Percentiles rank a stretch among this genome's conserved stretches.
Conservation (phyloP, 768 basidiomycete genomes). For the Boletus rex-veris region DNA sequence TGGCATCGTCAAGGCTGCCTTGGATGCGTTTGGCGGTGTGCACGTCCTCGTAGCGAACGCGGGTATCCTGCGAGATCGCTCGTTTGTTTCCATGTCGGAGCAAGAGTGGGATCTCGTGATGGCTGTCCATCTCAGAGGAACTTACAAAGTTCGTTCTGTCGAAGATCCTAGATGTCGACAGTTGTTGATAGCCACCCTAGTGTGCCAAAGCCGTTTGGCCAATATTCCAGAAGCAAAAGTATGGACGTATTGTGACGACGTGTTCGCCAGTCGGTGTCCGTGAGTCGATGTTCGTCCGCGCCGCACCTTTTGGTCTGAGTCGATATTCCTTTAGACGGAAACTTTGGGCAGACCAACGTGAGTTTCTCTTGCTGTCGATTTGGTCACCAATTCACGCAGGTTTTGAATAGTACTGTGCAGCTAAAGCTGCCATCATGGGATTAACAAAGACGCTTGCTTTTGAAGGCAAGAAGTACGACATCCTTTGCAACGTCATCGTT, state of each 20-base stretch:
- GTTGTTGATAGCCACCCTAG: slow-evolving; percentile 36
- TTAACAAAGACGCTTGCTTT: slow-evolving; percentile 86
- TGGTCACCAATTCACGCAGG: neutral
- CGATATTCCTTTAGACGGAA: slow-evolving; percentile 60
- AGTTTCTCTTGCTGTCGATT: slow-evolving; percentile 10
- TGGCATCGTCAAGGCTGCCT: slow-evolving; percentile 77
- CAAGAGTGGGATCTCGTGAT: slow-evolving; percentile 94
- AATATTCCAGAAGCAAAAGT: slow-evolving; percentile 93
- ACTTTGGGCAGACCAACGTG: slow-evolving; percentile 92
- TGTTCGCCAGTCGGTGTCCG: slow-evolving; percentile 90
- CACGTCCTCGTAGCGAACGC: slow-evolving; percentile 92
- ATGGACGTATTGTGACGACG: slow-evolving; percentile 94
- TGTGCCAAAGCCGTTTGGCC: slow-evolving; percentile 96
- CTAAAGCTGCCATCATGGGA: slow-evolving; percentile 89
- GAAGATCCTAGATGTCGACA: neutral
- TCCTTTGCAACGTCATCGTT: slow-evolving; percentile 83
- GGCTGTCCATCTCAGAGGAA: slow-evolving; percentile 84
- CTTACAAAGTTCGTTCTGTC: slow-evolving; percentile 64
- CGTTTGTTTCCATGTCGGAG: slow-evolving; percentile 84
- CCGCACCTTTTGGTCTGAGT: neutral
- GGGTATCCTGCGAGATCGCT: slow-evolving; percentile 91
- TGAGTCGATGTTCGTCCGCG: slow-evolving; percentile 38
- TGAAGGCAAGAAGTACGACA: slow-evolving; percentile 90
- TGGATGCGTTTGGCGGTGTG: slow-evolving; percentile 84
- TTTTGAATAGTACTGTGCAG: slow-evolving; percentile 70